These are phyloP conservation scores for Fusarium compactum DNA, from an alignment of 2,329 filamentous ascomycete species.

Conservation along the genomic window DNA sequence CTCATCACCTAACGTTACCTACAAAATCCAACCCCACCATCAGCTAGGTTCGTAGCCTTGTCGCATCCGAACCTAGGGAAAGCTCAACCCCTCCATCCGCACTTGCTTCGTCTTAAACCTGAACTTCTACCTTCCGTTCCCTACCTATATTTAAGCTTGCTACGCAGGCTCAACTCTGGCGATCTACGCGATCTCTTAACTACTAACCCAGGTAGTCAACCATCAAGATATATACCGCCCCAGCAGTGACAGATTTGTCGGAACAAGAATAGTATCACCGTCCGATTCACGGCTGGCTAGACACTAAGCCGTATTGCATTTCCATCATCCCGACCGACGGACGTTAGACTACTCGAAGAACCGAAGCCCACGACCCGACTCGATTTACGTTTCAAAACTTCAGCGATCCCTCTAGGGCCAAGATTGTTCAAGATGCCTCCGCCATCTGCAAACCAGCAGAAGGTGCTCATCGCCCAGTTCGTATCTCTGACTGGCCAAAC, in stretches of 20 bases:
- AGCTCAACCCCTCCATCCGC: conserved; percentile 47
- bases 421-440: conserved; percentile 52
- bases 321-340: conserved; percentile 1
- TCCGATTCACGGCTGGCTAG: conserved; percentile 10
- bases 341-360: neutral
- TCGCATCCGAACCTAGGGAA: conserved; percentile 38
- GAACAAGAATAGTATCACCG: neutral
- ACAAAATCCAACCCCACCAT: conserved; percentile 40
- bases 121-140: conserved; percentile 9
- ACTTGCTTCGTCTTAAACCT: conserved; percentile 14
- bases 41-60: conserved; percentile 46
- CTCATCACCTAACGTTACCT: conserved; percentile 13
- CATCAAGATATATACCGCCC: neutral
- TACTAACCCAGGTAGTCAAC: neutral
- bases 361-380: neutral
- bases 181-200: neutral
- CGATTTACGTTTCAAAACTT: conserved; percentile 2
- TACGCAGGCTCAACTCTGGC: neutral
- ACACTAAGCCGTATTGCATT: conserved; percentile 4
- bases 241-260: neutral
- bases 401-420: conserved; percentile 1
- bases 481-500: conserved; percentile 57
- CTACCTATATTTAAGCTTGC: conserved; percentile 19
- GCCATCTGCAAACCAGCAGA: conserved; percentile 55
- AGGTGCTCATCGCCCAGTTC: conserved; percentile 58